These are phyloP conservation scores for Stenocarpella maydis DNA, from an alignment of 2,329 filamentous ascomycete species.

Conservation along the genomic window DNA sequence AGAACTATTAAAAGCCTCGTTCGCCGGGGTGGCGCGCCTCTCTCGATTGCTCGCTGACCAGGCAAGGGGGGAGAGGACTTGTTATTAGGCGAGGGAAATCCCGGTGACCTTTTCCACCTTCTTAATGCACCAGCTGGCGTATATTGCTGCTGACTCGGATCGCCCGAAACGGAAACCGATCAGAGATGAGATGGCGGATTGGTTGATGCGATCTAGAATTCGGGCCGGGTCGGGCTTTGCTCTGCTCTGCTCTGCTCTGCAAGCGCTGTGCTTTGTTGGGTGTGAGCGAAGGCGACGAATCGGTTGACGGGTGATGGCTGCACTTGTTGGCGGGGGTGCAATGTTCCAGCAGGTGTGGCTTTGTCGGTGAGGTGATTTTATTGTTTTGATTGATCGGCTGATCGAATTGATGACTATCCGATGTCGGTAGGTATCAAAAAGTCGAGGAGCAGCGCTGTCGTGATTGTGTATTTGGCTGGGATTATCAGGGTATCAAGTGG, in stretches of 20 bases:
- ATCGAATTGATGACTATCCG: not conserved
- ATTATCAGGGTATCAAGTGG: conserved; percentile 25
- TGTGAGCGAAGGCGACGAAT: not conserved
- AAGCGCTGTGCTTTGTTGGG: not conserved
- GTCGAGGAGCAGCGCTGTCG: conserved; percentile 3
- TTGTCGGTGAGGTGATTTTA: conserved; percentile 1
- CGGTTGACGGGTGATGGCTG: not conserved
- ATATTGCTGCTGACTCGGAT: conserved; percentile 22
- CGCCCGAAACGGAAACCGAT: not conserved
- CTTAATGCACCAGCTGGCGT: conserved; percentile 15
- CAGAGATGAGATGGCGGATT: conserved; percentile 23
- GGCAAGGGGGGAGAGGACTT: not conserved
- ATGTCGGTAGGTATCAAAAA: not conserved
- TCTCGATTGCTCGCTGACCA: conserved; percentile 6
- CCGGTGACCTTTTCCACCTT: conserved; percentile 16
- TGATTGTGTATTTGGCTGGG: not conserved
- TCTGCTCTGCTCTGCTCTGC: not conserved
- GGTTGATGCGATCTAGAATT: conserved; percentile 16
- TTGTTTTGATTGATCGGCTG: not conserved
- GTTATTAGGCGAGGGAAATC: conserved; percentile 21
- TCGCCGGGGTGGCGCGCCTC: not conserved
- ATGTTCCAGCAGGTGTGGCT: not conserved
- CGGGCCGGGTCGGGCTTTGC: conserved; percentile 28
- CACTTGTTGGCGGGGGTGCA: conserved; percentile 16
- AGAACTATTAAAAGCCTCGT: conserved; percentile 25